Percentiles rank a stretch among this genome's conserved stretches.
These are phyloP conservation scores for Tremellales sp. DNA, from an alignment of 1,284 basidiomycete genomes.

Conservation along the genomic window DNA sequence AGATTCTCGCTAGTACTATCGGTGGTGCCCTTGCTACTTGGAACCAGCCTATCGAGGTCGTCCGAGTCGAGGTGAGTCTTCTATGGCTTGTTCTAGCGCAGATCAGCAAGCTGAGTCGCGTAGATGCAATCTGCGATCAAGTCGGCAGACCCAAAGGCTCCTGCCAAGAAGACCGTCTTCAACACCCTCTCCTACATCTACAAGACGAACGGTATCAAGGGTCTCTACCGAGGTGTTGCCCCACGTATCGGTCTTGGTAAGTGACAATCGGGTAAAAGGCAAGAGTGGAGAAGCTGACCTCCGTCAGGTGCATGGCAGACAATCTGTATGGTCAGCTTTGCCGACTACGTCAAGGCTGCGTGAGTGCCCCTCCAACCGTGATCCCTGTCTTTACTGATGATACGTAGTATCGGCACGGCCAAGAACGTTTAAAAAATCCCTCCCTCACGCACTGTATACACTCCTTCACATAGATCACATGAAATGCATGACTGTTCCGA, in stretches of 20 bases:
- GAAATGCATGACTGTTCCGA: no score
- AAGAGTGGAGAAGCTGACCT: no score
- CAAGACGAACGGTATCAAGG: slow-evolving; percentile 93
- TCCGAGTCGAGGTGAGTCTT: slow-evolving; percentile 44
- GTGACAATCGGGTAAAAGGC: no score
- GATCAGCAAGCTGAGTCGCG: not conserved
- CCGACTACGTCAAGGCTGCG: slow-evolving; percentile 88
- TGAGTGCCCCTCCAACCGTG: slow-evolving; percentile 38
- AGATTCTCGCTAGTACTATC: slow-evolving; percentile 83
- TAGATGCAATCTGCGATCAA: slow-evolving; percentile 99
- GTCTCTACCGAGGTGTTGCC: slow-evolving; percentile 94
- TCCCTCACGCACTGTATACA: no score
- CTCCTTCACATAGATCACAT: no score
- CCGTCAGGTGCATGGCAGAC: slow-evolving; percentile 48
- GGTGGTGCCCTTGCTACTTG: slow-evolving; percentile 94
- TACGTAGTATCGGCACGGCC: slow-evolving; percentile 1
- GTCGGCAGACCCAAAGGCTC: slow-evolving; percentile 66
- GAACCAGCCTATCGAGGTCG: slow-evolving; percentile 95
- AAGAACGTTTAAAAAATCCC: not conserved
- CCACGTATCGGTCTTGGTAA: slow-evolving; percentile 95
- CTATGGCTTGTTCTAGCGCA: not conserved
- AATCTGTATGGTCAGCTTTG: slow-evolving; percentile 95
- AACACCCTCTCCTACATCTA: slow-evolving; percentile 92
- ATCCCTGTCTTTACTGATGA: not conserved
- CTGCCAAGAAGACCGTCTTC: slow-evolving; percentile 80